phyloP scores from a whole-genome alignment of 2,329 filamentous ascomycete genomes.

The Diaporthe humulicola region DNA sequence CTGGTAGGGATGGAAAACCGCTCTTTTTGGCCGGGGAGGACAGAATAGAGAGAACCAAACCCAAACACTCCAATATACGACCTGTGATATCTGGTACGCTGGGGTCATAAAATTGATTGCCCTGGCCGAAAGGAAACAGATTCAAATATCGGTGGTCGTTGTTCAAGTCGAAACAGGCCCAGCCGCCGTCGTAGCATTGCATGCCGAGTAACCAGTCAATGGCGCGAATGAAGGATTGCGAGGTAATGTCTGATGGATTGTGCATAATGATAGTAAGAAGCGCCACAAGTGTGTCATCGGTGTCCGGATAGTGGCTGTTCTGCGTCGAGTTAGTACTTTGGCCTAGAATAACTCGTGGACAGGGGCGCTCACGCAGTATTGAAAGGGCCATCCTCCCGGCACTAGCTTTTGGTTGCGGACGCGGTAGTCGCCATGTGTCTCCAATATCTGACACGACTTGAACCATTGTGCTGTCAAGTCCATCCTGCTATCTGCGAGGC shows the following conservation, averaged over 20 bases:
- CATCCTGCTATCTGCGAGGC: constrained; percentile 15
- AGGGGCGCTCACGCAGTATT: constrained; percentile 46
- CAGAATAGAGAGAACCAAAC: constrained; percentile 28
- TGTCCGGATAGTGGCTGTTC: constrained; percentile 50
- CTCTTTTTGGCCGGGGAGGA: neutral
- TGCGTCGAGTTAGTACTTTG: neutral
- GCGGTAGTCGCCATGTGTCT: constrained; percentile 47
- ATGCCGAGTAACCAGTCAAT: constrained; percentile 50
- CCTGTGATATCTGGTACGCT: constrained; percentile 51
- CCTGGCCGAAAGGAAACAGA: constrained; percentile 53
- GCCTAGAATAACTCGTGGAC: neutral
- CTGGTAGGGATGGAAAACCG: neutral
- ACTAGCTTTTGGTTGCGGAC: constrained; percentile 43
- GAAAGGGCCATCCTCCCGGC: constrained; percentile 45
- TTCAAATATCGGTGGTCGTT: constrained; percentile 51
- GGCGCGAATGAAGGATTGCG: constrained; percentile 25
- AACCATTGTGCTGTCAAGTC: constrained; percentile 41
- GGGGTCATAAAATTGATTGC: constrained; percentile 51
- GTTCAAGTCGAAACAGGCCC: constrained; percentile 51
- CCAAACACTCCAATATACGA: constrained; percentile 42
- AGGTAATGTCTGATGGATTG: constrained; percentile 34
- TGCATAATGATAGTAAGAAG: constrained; percentile 48
- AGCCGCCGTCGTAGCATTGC: constrained; percentile 54
- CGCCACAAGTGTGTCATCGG: constrained; percentile 50
- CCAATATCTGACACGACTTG: constrained; percentile 44